Evolutionary conservation across 306 rosid genomes (phyloP), one percentile per base, ranked within the genome.

Genomic region (Echinosophora koreensis): DNA sequence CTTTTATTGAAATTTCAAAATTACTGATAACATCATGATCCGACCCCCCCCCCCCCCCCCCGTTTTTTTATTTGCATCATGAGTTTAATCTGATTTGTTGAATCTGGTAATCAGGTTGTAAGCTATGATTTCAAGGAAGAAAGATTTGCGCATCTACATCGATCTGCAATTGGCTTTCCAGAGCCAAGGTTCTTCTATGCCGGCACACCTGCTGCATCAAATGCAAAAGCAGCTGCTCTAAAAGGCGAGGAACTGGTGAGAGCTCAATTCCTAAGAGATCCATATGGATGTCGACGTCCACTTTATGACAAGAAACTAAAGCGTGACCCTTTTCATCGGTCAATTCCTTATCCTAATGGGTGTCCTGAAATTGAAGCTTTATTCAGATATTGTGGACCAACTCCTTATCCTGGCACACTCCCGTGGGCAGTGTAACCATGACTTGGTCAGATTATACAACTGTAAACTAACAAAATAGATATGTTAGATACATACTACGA

Each of bases 311-410:
- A 92, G 69, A 95, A 88, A 58, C 82, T 89, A 35, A 85, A 89
- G 77, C 97, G 98, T 3, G 97, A 95, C 74, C 97, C 97, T 4
- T 95, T 92, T 77, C 99, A 92, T 77, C 86, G 98, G 5, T 80
- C 96, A 5, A 92, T 95, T 76, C 99, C 99, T 34, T 95, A 95
- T 62, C 99, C 98, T 2, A 87, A 78, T 47, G 95, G 97, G 0
- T 94, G 98, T 55, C 95, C 97, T n/a, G 98, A 96, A 89, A 91
- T 96, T 78, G 85, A 87, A 58, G 84, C 87, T 62, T 88, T 96
- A 63, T 96, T 96, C 88, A 91, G 86, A 89, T 91, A 89, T 64
- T 95, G 97, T 61, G 97, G 93, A 57, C 65, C 87, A 18, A 81
- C 85, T 80, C 94, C 97, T 68, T 92, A 76, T 80, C 88, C 97